Conservation (phyloP, 2,329 filamentous ascomycete species). For the Metarhizium guizhouense region DNA sequence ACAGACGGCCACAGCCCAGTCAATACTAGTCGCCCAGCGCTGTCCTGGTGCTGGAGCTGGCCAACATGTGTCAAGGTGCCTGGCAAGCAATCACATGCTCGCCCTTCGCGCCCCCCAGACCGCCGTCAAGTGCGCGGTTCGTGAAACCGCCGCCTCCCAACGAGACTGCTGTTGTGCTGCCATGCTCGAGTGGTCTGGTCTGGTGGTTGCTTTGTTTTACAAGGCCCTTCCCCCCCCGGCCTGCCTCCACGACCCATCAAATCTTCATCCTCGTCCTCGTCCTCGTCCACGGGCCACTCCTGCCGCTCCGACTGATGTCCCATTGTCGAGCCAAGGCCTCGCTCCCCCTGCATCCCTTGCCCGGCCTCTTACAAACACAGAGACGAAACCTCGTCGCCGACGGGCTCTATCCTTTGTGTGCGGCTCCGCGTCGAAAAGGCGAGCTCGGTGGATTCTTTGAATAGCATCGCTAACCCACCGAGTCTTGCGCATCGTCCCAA, state of each 20-base stretch:
- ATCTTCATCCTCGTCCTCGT: not conserved
- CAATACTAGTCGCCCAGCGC: not conserved
- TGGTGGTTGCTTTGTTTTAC: not conserved
- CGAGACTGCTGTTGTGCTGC: not conserved
- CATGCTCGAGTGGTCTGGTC: no score
- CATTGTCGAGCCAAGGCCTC: not conserved
- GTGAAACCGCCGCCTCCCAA: conserved; percentile 14
- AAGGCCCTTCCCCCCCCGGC: not conserved
- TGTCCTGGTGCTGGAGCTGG: not conserved
- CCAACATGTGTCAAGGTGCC: no score
- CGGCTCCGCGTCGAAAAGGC: not conserved
- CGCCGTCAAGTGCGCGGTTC: conserved; percentile 7
- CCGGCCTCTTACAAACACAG: not conserved
- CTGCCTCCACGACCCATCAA: not conserved
- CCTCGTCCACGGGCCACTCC: not conserved
- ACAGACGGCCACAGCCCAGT: not conserved
- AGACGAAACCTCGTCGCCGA: not conserved
- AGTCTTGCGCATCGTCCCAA: not conserved
- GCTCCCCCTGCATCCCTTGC: not conserved
- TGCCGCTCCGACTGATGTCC: not conserved
- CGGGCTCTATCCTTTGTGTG: not conserved
- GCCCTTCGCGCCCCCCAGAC: conserved; percentile 18
- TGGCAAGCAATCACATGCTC: conserved; percentile 35
- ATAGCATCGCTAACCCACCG: not conserved
- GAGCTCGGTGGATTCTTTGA: not conserved